A percentile compares a stretch with the other conserved stretches of the same genome.
Conservation (phyloP, 106 monocot genomes). For the Allium sativum region DNA sequence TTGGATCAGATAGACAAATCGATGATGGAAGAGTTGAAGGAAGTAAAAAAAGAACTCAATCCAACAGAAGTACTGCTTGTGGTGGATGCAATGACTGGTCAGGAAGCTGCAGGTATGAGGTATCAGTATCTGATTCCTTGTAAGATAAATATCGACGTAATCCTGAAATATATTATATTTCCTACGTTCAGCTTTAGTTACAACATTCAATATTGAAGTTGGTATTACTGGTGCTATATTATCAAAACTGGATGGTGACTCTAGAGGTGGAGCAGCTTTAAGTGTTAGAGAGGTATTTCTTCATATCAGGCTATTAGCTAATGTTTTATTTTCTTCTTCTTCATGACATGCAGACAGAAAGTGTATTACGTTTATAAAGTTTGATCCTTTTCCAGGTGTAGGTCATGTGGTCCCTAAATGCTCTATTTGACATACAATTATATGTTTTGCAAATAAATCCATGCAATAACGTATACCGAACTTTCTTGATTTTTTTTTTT, state of each 20-base stretch:
- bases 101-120: constrained; percentile 85
- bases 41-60: constrained; percentile 63
- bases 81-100: constrained; percentile 99
- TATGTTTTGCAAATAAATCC: too few relatives aligned
- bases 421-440: too few relatives aligned
- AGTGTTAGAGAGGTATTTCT: constrained; percentile 86
- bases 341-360: not conserved
- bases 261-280: constrained; percentile 94
- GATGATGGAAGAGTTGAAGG: constrained; percentile 98
- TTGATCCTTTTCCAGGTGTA: not conserved
- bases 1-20: constrained; percentile 69
- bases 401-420: too few relatives aligned
- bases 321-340: not conserved
- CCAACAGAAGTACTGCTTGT: constrained; percentile 95
- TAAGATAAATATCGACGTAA: too few relatives aligned
- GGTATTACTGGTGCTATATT: constrained; percentile 97
- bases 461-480: too few relatives aligned
- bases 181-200: constrained; percentile 61
- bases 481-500: too few relatives aligned
- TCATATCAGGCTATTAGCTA: too few relatives aligned
- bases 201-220: constrained; percentile 94
- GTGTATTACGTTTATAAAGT: not conserved
- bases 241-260: constrained; percentile 96
- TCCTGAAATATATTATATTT: not conserved
- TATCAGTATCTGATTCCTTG: too few relatives aligned